Percentiles rank a stretch among this genome's conserved stretches.
These are phyloP conservation scores for Daphne laureola DNA, from an alignment of 441 rosid species.

Conservation along the genomic window DNA sequence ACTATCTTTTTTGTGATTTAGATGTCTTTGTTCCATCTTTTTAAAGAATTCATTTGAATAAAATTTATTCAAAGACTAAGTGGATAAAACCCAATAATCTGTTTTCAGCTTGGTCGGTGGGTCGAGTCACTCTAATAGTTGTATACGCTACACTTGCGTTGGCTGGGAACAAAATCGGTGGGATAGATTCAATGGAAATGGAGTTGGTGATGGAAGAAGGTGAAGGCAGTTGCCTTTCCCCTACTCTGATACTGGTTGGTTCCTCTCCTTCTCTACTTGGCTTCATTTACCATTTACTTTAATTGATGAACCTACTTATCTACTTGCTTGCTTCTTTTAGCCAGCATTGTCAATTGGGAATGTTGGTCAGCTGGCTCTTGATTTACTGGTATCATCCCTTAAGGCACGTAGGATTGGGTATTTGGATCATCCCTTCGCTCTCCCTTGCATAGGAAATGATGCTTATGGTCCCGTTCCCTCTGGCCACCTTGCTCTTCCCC, in stretches of 20 bases:
- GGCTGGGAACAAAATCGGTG: too few species aligned
- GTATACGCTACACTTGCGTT: too few species aligned
- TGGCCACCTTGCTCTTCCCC: conserved; percentile 78
- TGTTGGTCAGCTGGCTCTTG: conserved; percentile 87
- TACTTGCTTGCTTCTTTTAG: conserved; percentile 19
- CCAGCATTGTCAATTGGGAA: conserved; percentile 91
- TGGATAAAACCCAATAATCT: too few species aligned
- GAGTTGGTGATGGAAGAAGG: conserved; percentile 59
- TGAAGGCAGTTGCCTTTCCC: conserved; percentile 31
- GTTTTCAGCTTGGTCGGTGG: too few species aligned
- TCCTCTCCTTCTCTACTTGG: conserved; percentile 4
- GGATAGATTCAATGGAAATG: conserved; percentile 20
- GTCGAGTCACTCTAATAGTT: too few species aligned
- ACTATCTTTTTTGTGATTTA: too few species aligned
- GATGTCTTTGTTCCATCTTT: too few species aligned
- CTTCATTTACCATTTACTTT: conserved; percentile 6
- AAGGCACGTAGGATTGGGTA: conserved; percentile 63
- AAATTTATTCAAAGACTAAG: too few species aligned
- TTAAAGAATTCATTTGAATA: too few species aligned
- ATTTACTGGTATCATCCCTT: conserved; percentile 63
- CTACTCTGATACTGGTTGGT: conserved; percentile 65
- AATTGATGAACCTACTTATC: not conserved
- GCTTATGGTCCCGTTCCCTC: conserved; percentile 60
- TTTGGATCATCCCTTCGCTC: conserved; percentile 64
- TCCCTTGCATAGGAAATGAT: conserved; percentile 88